phyloP scores from a whole-genome alignment of 768 basidiomycete genomes.

The Epithele typhae region DNA sequence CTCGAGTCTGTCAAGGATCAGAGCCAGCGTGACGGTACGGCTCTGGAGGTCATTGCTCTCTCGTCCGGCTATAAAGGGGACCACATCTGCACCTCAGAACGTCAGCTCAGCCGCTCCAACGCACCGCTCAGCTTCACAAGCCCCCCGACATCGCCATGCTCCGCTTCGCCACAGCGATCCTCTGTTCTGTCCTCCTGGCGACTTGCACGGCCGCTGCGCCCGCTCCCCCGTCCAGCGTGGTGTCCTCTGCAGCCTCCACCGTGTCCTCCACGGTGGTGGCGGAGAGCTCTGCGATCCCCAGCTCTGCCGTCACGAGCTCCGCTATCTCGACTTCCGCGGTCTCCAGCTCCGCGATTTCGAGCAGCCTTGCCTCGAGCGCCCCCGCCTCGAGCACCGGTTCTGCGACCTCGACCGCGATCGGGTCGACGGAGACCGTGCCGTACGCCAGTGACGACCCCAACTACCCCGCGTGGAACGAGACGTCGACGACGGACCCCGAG shows the following conservation, averaged over 20 bases:
- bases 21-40: no score
- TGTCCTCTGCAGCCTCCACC: slow-evolving; percentile 1
- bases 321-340: slow-evolving; percentile 1
- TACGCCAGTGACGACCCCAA: slow-evolving; percentile 27
- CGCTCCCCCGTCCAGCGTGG: slow-evolving; percentile 24
- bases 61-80: slow-evolving; percentile 7
- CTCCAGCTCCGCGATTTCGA: slow-evolving; percentile 1
- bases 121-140: no score
- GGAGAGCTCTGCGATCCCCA: slow-evolving; percentile 14
- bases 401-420: slow-evolving; percentile 6
- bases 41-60: no score
- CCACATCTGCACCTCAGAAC: no score
- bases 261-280: not conserved
- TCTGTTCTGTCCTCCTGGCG: slow-evolving; percentile 20
- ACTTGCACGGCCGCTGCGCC: slow-evolving; percentile 17
- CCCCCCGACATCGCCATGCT: slow-evolving; percentile 4
- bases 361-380: not conserved
- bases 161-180: slow-evolving; percentile 15
- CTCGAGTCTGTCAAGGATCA: not conserved
- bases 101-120: slow-evolving; percentile 12
- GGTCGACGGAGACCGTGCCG: slow-evolving; percentile 16
- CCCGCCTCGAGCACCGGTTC: not conserved
- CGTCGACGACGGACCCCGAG: slow-evolving; percentile 27
- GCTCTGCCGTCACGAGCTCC: not conserved
- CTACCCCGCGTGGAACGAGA: slow-evolving; percentile 16